phyloP scores from a whole-genome alignment of 371 early-diverging fungal species.

The Lichtheimia ornata region DNA sequence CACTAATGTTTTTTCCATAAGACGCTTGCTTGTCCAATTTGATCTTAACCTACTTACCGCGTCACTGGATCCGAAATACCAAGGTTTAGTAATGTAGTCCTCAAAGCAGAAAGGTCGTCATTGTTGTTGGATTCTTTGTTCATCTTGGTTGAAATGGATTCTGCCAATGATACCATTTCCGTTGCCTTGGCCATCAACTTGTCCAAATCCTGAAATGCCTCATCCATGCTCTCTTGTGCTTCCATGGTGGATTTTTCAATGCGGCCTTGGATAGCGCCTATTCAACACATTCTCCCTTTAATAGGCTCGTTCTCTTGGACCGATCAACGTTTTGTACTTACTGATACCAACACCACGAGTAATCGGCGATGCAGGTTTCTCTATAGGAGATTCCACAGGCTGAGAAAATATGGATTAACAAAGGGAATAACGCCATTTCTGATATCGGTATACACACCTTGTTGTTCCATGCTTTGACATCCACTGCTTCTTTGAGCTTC shows the following conservation, averaged over 20 bases:
- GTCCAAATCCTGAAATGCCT: slow-evolving; percentile 87
- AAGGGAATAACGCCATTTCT: background rate
- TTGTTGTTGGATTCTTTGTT: slow-evolving; percentile 49
- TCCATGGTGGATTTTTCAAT: slow-evolving; percentile 65
- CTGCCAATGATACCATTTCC: slow-evolving; percentile 84
- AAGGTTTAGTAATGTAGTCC: slow-evolving; percentile 75
- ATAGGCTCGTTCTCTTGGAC: background rate
- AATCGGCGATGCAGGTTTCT: slow-evolving; percentile 7
- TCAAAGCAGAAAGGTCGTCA: slow-evolving; percentile 59
- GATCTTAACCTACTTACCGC: slow-evolving; percentile 38
- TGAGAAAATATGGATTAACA: background rate
- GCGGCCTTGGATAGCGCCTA: slow-evolving; percentile 76
- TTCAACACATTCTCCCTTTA: background rate
- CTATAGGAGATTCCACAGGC: slow-evolving; percentile 12
- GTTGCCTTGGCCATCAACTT: slow-evolving; percentile 83
- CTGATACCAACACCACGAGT: slow-evolving; percentile 46
- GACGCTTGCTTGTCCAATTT: too few species aligned
- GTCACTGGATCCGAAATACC: slow-evolving; percentile 91
- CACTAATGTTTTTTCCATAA: slow-evolving; percentile 33
- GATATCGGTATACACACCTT: slow-evolving; percentile 5
- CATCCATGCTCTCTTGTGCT: slow-evolving; percentile 67
- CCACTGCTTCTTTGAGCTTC: slow-evolving; percentile 61
- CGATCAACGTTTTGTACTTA: slow-evolving; percentile 15
- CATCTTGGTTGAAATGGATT: slow-evolving; percentile 72
- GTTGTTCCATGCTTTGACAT: slow-evolving; percentile 66